Evolutionary conservation across 495 filamentous ascomycete genomes (phyloP), one percentile per base, ranked within the genome.

Genomic region (Penicillium arizonense): DNA sequence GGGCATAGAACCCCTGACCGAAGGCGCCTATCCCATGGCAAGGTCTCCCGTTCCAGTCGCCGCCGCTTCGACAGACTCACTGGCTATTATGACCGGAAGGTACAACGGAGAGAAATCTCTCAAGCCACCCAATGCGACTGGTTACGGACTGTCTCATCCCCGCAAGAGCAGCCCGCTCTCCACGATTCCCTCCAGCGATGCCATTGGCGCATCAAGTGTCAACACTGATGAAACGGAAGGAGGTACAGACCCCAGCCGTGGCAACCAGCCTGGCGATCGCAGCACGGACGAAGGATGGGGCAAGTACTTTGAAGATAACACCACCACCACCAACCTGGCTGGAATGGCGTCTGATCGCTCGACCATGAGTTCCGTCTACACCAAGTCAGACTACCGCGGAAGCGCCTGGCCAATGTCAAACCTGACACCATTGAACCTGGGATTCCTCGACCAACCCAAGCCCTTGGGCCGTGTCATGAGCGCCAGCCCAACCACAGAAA

Each of bases 401-500:
- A 76, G 68, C 43, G 62, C 61, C 21, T 78, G 74, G 74, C 72
- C 74, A 2, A 69, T 67, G 50, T 54, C 61, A 13, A 68, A 59
- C 9, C 56, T 71, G 32, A 58, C 70, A 0, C 69, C 71, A 0
- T 47, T 75, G 21, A 69, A 74, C 32, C 60, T 71, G 21, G 65
- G 58, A 14, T 70, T 71, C 61, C 58, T 77, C 14, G 70, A 76
- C 26, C 55, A 68, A 46, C 76, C 71, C 11, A 66, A 68, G 44
- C 62, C 76, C 47, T 51, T 82, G 67, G 58, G 77, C 57, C 42
- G 79, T 61, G 88, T 91, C 5, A 63, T 75, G 33, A 86, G 81
- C 12, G 81, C 79, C 34, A 90, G 86, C 56, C 88, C 87, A 4
- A 88, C 84, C 3, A 80, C 89, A 13, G 79, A 84, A 7, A 68